Evolutionary conservation across 139 green algal species (phyloP), one percentile per base, ranked within the genome.

Genomic region (Chlorella sp.): DNA sequence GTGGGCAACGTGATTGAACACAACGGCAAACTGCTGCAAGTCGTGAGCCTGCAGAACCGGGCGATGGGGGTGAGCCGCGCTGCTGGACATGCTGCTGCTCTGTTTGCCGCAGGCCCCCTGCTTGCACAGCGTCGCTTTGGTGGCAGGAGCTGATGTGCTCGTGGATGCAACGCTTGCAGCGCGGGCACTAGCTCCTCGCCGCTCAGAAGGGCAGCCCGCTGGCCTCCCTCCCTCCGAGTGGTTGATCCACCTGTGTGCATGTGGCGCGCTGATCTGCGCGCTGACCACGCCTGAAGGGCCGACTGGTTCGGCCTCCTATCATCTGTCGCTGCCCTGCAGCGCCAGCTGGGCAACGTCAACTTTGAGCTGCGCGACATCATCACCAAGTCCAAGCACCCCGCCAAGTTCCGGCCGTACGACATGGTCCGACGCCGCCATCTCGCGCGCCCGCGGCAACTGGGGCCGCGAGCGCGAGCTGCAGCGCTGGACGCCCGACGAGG

Each of bases 401-500:
- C 84, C 20, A 80, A 83, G 51, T 43, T 80, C 28, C 80, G 88
- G 2, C 86, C 89, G 0, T 88, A 76, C n/a, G 89, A 92, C 67
- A 84, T 70, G 28, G 84, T 92, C 93, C 34, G 94, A 97, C 62
- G 89, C 93, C 62, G 92, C 90, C 74, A 97, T 97, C n/a, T 92
- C 88, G 0, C 80, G 91, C 17, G 90, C 92, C 1, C 86, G 90
- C 24, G 94, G 92, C 75, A 90, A 90, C 87, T 94, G 79, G 89
- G 90, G 34, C 44, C 48, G 51, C 0, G 51, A 78, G 19, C 91
- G 95, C 32, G 92, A 97, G 82, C 90, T 98, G 83, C 87, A 96
- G 73, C 83, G 73, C 28, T 98, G 95, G 95, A 78, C 89, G 65
- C 94, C 95, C 9, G 93, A 94, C 8, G 86, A 72, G 13, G 74